phyloP scores from a whole-genome alignment of 371 early-diverging fungal genomes.

The Lichtheimia ramosa region DNA sequence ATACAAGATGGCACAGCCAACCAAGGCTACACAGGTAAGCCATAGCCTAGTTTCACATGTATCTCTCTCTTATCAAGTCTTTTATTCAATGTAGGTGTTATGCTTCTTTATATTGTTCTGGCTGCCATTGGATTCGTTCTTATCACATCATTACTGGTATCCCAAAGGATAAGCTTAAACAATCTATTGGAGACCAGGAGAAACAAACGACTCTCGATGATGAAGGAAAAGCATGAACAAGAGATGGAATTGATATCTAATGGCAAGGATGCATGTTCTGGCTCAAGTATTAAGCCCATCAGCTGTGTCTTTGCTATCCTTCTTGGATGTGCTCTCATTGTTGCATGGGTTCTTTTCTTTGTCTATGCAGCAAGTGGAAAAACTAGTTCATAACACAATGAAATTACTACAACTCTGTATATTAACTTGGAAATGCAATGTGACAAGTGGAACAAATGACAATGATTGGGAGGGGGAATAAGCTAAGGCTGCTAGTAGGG shows the following conservation, averaged over 20 bases:
- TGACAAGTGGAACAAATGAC: no score
- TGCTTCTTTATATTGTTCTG: slow-evolving; percentile 36
- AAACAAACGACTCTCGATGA: slow-evolving; percentile 27
- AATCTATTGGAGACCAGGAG: slow-evolving; percentile 33
- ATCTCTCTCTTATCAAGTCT: neutral
- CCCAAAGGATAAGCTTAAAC: slow-evolving; percentile 28
- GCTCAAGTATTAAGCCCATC: slow-evolving; percentile 10
- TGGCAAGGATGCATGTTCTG: slow-evolving; percentile 35
- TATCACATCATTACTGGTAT: slow-evolving; percentile 23
- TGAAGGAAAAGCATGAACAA: slow-evolving; percentile 40
- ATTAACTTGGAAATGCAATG: no score
- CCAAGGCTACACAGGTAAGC: slow-evolving; percentile 29
- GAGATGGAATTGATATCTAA: slow-evolving; percentile 29
- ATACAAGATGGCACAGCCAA: slow-evolving; percentile 46
- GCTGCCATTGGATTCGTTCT: slow-evolving; percentile 36
- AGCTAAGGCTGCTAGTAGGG: no score
- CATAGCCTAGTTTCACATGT: neutral
- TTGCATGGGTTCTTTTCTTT: slow-evolving; percentile 23
- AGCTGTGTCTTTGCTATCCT: slow-evolving; percentile 16
- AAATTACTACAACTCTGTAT: no score
- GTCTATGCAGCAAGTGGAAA: slow-evolving; percentile 12
- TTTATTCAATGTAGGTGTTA: slow-evolving; percentile 23
- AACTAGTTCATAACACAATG: no score
- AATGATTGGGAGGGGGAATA: no score
- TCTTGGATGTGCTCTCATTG: slow-evolving; percentile 7